These are phyloP conservation scores for Dothistroma pini DNA, from an alignment of 2,329 filamentous ascomycete genomes.

Conservation along the genomic window DNA sequence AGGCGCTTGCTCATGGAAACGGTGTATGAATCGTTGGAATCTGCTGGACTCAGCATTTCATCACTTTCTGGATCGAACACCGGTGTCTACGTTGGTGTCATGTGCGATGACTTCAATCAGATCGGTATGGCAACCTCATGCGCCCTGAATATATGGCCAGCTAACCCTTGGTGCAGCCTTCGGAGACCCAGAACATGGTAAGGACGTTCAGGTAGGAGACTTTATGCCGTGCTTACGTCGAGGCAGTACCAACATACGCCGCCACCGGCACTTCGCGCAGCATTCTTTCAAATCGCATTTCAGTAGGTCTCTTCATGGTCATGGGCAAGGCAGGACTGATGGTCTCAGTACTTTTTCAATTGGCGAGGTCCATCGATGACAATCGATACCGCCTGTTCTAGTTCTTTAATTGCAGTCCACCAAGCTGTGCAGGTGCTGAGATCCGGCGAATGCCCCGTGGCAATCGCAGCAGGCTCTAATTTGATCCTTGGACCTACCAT, in stretches of 20 bases:
- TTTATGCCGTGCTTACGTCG: not conserved
- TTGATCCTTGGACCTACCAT: slow-evolving; percentile 24
- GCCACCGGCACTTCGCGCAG: slow-evolving; percentile 21
- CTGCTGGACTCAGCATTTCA: slow-evolving; percentile 9
- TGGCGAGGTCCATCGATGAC: slow-evolving; percentile 35
- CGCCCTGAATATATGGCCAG: too few species aligned
- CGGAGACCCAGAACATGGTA: too few species aligned
- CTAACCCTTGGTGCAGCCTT: too few species aligned
- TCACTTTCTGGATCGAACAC: slow-evolving; percentile 20
- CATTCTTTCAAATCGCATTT: slow-evolving; percentile 26
- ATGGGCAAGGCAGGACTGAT: too few species aligned
- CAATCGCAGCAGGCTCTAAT: slow-evolving; percentile 25
- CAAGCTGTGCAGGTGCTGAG: slow-evolving; percentile 32
- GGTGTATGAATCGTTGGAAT: slow-evolving; percentile 40
- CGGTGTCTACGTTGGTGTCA: slow-evolving; percentile 24
- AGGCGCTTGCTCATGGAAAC: slow-evolving; percentile 37
- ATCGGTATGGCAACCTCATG: slow-evolving; percentile 5
- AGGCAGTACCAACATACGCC: slow-evolving; percentile 21
- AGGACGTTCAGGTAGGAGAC: too few species aligned
- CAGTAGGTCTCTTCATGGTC: not conserved
- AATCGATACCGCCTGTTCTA: slow-evolving; percentile 48
- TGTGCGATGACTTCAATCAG: slow-evolving; percentile 23
- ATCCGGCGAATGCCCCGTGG: slow-evolving; percentile 22
- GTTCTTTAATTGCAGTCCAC: slow-evolving; percentile 38
- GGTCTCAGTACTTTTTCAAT: slow-evolving; percentile 22